Base-by-base conservation (phyloP, 768 basidiomycete species). In the Hericium alpestre region DNA sequence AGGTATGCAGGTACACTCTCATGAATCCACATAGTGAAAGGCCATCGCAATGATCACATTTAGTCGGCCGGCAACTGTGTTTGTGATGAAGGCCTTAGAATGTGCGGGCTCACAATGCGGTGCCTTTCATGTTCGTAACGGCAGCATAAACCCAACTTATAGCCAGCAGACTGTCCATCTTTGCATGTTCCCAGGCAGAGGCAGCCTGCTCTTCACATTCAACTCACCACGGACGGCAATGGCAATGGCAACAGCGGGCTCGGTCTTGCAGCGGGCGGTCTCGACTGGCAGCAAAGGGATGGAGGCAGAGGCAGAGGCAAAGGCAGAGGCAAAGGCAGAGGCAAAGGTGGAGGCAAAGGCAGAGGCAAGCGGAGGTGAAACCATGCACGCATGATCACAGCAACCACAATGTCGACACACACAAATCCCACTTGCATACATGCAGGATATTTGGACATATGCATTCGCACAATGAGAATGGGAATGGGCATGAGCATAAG, bases 1-100 rank as follows among this genome's bases (percentile, higher is more conserved):
- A 32, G 9, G 32, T 32, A 32, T 7, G 9, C 32, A 90, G 79
- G n/a, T n/a, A 32, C 32, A 32, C 8, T 32, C 32, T 32, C 32
- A 32, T 32, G 32, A 32, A 32, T 32, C 4, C 25, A 27, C 2
- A 6, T 27, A 27, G 3, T 27, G 3, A 27, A 27, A 2, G 6
- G 9, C 32, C 32, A 7, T 32, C 32, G 9, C 32, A 1, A 32
- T 32, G 32, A 32, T 32, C 32, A 32, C 32, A 7, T 32, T 32
- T 32, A 32, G 8, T 32, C 32, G 32, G 4, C 8, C 32, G 9
- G 8, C 32, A 7, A 32, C 32, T 32, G 32, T 7, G 6, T 32
- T 32, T 7, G 32, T 32, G 32, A 32, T 10, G 7, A 32, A 32
- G 32, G 32, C 32, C 32, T 32, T 32, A 32, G 32, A 32, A 32